phyloP scores from a whole-genome alignment of 768 basidiomycete genomes.

The Brasilioporus rufonigricans region DNA sequence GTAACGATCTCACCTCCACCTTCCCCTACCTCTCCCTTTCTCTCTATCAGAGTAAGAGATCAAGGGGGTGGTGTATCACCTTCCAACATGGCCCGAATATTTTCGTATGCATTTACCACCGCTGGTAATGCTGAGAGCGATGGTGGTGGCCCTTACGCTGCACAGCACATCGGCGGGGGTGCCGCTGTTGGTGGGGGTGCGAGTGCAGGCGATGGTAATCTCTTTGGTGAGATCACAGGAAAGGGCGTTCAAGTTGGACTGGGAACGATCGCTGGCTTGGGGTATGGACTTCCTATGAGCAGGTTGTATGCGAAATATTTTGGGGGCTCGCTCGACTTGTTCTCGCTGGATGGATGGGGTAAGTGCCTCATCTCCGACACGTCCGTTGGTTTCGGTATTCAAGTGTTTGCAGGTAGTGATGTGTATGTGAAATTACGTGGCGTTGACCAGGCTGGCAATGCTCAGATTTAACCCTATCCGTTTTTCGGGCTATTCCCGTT shows the following conservation, averaged over 20 bases:
- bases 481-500: neutral
- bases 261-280: slow-evolving; percentile 88
- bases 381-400: neutral
- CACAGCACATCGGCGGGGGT: slow-evolving; percentile 71
- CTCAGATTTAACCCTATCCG: slow-evolving; percentile 37
- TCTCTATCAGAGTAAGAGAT: slow-evolving; percentile 80
- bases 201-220: slow-evolving; percentile 43
- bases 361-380: slow-evolving; percentile 21
- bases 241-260: slow-evolving; percentile 77
- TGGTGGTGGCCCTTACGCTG: slow-evolving; percentile 73
- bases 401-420: slow-evolving; percentile 39
- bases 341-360: slow-evolving; percentile 86
- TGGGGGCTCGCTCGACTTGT: slow-evolving; percentile 79
- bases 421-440: slow-evolving; percentile 55
- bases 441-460: slow-evolving; percentile 50
- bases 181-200: slow-evolving; percentile 53
- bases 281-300: slow-evolving; percentile 86
- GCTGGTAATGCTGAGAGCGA: slow-evolving; percentile 52
- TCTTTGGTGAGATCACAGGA: slow-evolving; percentile 77
- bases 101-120: slow-evolving; percentile 91
- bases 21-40: slow-evolving; percentile 39
- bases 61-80: slow-evolving; percentile 84
- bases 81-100: slow-evolving; percentile 71
- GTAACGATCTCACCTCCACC: slow-evolving; percentile 69
- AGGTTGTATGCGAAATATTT: slow-evolving; percentile 79